Evolutionary conservation across 495 filamentous ascomycete species (phyloP), one percentile per base, ranked within the genome.

Genomic region (Tuber umbilicatum): DNA sequence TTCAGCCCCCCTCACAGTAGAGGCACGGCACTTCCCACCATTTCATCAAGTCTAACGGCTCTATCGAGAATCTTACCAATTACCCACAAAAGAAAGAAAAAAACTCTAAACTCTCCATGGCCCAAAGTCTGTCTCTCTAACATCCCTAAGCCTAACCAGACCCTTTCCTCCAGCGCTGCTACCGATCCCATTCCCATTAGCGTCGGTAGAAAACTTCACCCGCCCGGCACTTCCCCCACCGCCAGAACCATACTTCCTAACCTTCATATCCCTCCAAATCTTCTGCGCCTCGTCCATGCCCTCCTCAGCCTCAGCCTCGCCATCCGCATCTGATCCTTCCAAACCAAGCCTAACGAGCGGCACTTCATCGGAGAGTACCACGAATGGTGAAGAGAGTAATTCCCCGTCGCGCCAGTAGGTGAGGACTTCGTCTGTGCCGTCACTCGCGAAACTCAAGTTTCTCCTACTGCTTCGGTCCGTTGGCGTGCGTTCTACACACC

Each of bases 51-150:
- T 60, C 50, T 2, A 60, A 31, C n/a, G 31, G 31, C 16, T 60
- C 50, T 2, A 31, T 27, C 50, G 1, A n/a, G 47, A 12, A 35
- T 35, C 55, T 64, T 64, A 16, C 55, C 27, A 35, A 27, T 31
- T 31, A 31, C 55, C 27, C 27, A 12, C 23, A 23, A 60, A 10
- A 3, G 0, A 14, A n/a, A 3, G 10, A 31, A 71, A 5, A 17
- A 40, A 45, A 31, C 21, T 75, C 50, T 31, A 81, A 74, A 81
- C 38, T 2, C 69, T 81, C 81, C 81, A 82, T 21, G 80, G 81
- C 40, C 74, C 75, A 69, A 82, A 82, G 73, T 82, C 80, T 9
- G 80, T 82, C 68, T 82, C 80, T 27, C 73, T 73, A 16, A 82
- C 70, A 78, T 80, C 75, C 31, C 81, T 75, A 14, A 80, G 69